Evolutionary conservation across 208 protist species (phyloP).

Genomic region (Blastocrithidia nonstop): DNA sequence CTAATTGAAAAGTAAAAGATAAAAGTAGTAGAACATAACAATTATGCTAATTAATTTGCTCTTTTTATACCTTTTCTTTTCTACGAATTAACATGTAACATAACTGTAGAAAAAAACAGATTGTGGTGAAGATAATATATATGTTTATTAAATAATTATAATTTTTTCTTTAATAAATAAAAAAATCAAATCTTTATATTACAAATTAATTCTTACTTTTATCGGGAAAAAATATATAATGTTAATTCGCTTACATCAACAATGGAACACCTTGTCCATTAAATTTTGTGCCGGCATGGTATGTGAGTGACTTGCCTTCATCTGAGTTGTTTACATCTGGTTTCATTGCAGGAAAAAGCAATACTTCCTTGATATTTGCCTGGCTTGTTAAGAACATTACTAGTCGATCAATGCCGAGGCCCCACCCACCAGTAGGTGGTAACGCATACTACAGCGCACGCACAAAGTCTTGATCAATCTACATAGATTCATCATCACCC

Average conservation of each 20-base stretch:
- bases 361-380: conserved; percentile 97
- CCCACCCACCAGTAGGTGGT: conserved; percentile 98
- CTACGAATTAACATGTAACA: too few relatives aligned
- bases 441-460: conserved; percentile 97
- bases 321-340: conserved; percentile 25
- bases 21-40: too few relatives aligned
- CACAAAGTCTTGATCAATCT: conserved; percentile 96
- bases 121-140: too few relatives aligned
- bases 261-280: conserved; percentile 67
- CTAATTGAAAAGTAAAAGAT: too few relatives aligned
- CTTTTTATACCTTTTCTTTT: too few relatives aligned
- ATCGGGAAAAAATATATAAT: too few relatives aligned
- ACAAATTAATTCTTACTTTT: too few relatives aligned
- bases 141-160: too few relatives aligned
- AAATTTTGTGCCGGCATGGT: conserved; percentile 45
- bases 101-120: too few relatives aligned
- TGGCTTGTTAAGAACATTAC: conserved; percentile 98
- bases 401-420: conserved; percentile 98
- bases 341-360: conserved; percentile 90
- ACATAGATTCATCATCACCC: conserved; percentile 97
- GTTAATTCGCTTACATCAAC: conserved; percentile 22
- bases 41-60: too few relatives aligned
- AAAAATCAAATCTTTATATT: too few relatives aligned
- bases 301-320: conserved; percentile 11
- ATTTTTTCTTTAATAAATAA: too few relatives aligned